A percentile compares a stretch with the other conserved stretches of the same genome.
Conservation (phyloP, 768 basidiomycete genomes). For the Boletales sp. region DNA sequence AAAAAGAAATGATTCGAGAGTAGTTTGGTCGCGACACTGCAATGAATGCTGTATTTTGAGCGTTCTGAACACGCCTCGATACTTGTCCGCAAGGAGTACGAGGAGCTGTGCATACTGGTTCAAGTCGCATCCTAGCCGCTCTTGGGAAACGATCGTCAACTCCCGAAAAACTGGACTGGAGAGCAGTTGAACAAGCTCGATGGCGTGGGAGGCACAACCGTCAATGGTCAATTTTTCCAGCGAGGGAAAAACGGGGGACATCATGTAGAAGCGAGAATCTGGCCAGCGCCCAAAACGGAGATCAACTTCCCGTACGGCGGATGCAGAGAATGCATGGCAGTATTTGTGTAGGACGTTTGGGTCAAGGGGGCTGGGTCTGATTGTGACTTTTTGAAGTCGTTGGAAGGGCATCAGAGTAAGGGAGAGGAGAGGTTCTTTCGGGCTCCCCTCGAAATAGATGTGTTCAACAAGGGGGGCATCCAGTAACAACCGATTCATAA, state of each 20-base stretch:
- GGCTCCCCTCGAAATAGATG: conserved; percentile 23
- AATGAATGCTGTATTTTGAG: conserved; percentile 18
- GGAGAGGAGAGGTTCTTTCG: conserved; percentile 14
- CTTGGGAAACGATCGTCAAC: conserved; percentile 17
- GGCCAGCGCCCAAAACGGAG: conserved; percentile 23
- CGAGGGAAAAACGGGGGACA: conserved; percentile 20
- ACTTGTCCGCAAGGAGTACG: conserved; percentile 21
- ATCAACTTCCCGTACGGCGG: conserved; percentile 18
- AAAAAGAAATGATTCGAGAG: conserved; percentile 13
- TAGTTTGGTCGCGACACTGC: conserved; percentile 11
- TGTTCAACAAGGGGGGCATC: conserved; percentile 21
- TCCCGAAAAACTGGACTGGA: conserved; percentile 17
- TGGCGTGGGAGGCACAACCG: conserved; percentile 16
- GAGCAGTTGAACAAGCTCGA: conserved; percentile 20
- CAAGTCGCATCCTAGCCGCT: conserved; percentile 7
- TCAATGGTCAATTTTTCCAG: conserved; percentile 19
- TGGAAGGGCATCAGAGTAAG: conserved; percentile 17
- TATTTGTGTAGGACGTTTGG: conserved; percentile 26
- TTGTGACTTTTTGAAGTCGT: conserved; percentile 17
- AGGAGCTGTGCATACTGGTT: conserved; percentile 16
- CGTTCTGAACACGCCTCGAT: conserved; percentile 16
- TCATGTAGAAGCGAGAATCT: conserved; percentile 13
- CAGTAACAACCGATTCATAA: conserved; percentile 16
- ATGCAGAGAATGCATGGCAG: conserved; percentile 18
- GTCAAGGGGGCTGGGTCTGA: conserved; percentile 19